These are phyloP conservation scores for Pyrenophora tritici-repentis DNA, from an alignment of 2,329 filamentous ascomycete genomes.

Conservation along the genomic window DNA sequence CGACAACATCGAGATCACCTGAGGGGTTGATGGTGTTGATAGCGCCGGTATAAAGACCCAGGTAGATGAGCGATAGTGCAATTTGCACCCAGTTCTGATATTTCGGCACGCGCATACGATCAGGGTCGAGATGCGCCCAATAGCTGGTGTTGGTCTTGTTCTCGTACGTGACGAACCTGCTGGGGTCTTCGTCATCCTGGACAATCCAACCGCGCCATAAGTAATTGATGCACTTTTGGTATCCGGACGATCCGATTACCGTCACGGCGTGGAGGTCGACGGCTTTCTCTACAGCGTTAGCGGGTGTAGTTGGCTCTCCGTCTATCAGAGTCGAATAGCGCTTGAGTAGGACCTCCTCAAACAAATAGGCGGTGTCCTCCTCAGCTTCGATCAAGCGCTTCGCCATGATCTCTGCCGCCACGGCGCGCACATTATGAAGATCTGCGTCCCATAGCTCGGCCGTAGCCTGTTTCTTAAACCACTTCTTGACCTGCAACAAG, in stretches of 20 bases:
- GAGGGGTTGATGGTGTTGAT: slow-evolving; percentile 91
- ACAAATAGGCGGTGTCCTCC: slow-evolving; percentile 75
- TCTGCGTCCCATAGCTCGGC: slow-evolving; percentile 92
- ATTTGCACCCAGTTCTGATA: slow-evolving; percentile 94
- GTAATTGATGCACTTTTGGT: slow-evolving; percentile 92
- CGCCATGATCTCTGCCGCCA: slow-evolving; percentile 88
- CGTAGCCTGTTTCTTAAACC: slow-evolving; percentile 79
- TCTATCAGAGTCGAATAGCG: slow-evolving; percentile 82
- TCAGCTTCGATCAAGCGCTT: slow-evolving; percentile 88
- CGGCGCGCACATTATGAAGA: slow-evolving; percentile 76
- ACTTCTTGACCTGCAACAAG: slow-evolving; percentile 72
- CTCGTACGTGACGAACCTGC: slow-evolving; percentile 86
- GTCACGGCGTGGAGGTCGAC: slow-evolving; percentile 88
- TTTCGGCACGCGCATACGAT: slow-evolving; percentile 87
- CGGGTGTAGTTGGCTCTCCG: slow-evolving; percentile 70
- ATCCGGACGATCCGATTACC: slow-evolving; percentile 89
- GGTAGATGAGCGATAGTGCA: slow-evolving; percentile 79
- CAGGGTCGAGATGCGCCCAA: slow-evolving; percentile 84
- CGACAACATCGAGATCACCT: slow-evolving; percentile 82
- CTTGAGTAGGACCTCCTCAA: slow-evolving; percentile 82
- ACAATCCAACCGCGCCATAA: slow-evolving; percentile 96
- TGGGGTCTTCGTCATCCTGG: slow-evolving; percentile 90
- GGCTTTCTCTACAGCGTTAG: slow-evolving; percentile 90
- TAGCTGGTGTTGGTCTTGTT: slow-evolving; percentile 79
- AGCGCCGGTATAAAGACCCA: slow-evolving; percentile 83